These are phyloP conservation scores for Nematocida homosporus DNA, from an alignment of 371 early-diverging fungal genomes.

Conservation along the genomic window DNA sequence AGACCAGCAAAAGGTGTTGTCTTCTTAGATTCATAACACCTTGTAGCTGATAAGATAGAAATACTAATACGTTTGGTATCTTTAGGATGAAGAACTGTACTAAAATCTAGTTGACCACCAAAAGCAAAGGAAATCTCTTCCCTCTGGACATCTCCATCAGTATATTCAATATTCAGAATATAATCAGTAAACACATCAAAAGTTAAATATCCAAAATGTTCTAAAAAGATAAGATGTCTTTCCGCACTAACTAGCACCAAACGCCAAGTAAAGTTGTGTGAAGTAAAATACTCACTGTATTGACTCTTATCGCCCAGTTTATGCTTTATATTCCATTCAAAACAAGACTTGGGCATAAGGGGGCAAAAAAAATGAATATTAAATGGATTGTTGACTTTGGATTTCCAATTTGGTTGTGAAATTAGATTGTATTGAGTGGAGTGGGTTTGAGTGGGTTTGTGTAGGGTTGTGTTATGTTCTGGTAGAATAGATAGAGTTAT, in stretches of 20 bases:
- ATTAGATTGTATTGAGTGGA: no score
- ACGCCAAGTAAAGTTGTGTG: conserved; percentile 45
- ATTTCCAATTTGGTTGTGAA: no score
- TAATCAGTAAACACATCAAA: conserved; percentile 54
- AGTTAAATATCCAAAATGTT: conserved; percentile 49
- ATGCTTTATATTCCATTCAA: conserved; percentile 46
- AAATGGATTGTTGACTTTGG: no score
- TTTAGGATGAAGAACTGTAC: conserved; percentile 23
- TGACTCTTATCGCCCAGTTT: conserved; percentile 38
- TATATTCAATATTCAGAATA: conserved; percentile 22
- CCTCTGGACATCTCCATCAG: conserved; percentile 41
- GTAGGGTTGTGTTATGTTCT: no score
- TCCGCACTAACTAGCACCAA: conserved; percentile 12
- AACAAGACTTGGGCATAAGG: no score
- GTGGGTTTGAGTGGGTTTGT: no score
- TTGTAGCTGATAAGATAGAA: conserved; percentile 18
- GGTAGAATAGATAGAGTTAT: no score
- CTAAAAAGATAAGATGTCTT: conserved; percentile 38
- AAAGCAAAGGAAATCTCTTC: conserved; percentile 46
- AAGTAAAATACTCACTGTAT: conserved; percentile 43
- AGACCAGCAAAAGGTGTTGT: conserved; percentile 84
- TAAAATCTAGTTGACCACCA: conserved; percentile 47
- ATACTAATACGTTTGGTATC: conserved; percentile 15
- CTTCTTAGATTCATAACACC: conserved; percentile 52
- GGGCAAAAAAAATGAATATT: no score